Base-by-base conservation (phyloP, 495 filamentous ascomycete genomes). In the Daldinia bambusicola region DNA sequence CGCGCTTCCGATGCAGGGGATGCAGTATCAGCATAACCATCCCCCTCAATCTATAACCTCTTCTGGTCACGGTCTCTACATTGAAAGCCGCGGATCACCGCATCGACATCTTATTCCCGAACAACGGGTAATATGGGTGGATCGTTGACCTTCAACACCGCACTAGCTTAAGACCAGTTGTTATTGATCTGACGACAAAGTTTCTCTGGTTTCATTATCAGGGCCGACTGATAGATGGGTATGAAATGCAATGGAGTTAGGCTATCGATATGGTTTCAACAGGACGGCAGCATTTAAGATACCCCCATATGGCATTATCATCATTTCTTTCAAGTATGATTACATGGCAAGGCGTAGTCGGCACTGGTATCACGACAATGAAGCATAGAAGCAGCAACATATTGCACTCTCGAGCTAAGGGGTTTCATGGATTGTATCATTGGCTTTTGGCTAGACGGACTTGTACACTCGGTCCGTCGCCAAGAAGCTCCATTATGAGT, bases 271-370 rank as follows among this genome's bases (percentile, higher is more conserved):
- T 48, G 57, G 26, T 55, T 68, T 55, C 32, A 22, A 34, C 37
- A 56, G 12, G 53, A 31, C 43, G 53, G 38, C 36, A 20, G 51
- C 69, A 67, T 67, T 61, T 64, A 10, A 68, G 66, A 73, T 73
- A 73, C 70, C 70, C 70, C 18, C 30, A 13, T 48, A 43, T 38
- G 26, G 58, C 67, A 61, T 67, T 48, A 8, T 32, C 30, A 9
- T 37, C 37, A 5, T 13, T 69, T 65, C 38, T 58, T 67, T 52
- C 41, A 1, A 60, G 13, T 41, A 69, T 66, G 7, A 45, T 51
- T 57, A 66, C 70, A 73, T 73, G 14, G 51, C 61, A 45, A 58
- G 70, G 70, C 61, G 70, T 73, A 66, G 57, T 55, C 58, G 61
- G 66, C 52, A 69, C 52, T 56, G 50, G 53, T 59, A 67, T 64